Evolutionary conservation across 192 early-diverging fungal species (phyloP).

Genomic region (Backusella parvicylindrica): DNA sequence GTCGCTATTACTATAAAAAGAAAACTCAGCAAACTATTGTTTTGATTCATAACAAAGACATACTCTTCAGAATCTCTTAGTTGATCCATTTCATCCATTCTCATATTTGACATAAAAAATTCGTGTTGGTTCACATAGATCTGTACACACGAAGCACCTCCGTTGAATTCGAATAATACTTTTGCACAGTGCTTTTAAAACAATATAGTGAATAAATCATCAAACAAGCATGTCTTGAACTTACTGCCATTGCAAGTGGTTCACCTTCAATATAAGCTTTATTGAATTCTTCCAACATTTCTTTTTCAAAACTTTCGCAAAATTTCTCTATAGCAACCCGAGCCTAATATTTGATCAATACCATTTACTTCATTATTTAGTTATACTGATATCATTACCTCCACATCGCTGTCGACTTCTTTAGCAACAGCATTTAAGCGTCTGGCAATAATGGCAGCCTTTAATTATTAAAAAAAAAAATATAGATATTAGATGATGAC

Average conservation of each 20-base stretch:
- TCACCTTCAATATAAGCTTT: constrained; percentile 78
- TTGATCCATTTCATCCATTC: constrained; percentile 55
- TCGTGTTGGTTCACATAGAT: constrained; percentile 97
- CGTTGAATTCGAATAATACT: constrained; percentile 91
- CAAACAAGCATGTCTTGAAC: neutral
- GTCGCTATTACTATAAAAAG: constrained; percentile 34
- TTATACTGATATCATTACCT: constrained; percentile 34
- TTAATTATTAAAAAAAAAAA: neutral
- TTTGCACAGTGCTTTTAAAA: constrained; percentile 71
- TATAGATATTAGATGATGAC: neutral
- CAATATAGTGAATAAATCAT: neutral
- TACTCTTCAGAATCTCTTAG: constrained; percentile 33
- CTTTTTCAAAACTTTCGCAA: constrained; percentile 90
- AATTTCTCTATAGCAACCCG: constrained; percentile 86
- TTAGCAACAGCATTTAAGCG: constrained; percentile 83
- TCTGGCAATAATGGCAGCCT: constrained; percentile 83
- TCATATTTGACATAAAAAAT: constrained; percentile 86
- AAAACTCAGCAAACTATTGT: neutral
- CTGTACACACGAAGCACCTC: constrained; percentile 90
- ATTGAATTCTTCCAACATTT: constrained; percentile 85
- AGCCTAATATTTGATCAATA: constrained; percentile 54
- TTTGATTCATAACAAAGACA: neutral
- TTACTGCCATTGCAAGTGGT: constrained; percentile 71
- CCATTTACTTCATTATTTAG: neutral
- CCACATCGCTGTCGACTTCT: constrained; percentile 69